Conservation (phyloP, 148 eudicot genomes). For the Spergularia bocconei region DNA sequence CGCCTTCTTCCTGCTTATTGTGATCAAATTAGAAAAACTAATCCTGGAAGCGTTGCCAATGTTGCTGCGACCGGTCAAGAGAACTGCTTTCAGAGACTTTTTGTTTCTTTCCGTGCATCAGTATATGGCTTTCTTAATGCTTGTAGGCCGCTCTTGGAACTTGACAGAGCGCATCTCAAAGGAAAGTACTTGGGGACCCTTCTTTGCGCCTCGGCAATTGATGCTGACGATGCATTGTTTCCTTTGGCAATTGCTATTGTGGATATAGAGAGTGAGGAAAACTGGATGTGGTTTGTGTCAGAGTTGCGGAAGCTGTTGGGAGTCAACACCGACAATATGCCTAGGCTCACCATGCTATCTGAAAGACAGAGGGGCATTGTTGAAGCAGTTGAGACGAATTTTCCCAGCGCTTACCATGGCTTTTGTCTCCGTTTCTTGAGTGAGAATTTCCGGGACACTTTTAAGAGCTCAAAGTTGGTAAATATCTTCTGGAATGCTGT, state of each 20-base stretch:
- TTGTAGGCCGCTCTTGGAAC: slow-evolving; percentile 91
- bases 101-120: slow-evolving; percentile 79
- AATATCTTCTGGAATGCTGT: slow-evolving; percentile 98
- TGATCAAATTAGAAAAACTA: slow-evolving; percentile 80
- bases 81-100: slow-evolving; percentile 82
- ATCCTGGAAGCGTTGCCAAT: slow-evolving; percentile 89
- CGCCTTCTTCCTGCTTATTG: slow-evolving; percentile 88
- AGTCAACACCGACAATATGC: slow-evolving; percentile 88
- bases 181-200: slow-evolving; percentile 86
- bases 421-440: slow-evolving; percentile 83
- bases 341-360: slow-evolving; percentile 84
- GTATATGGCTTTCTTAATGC: slow-evolving; percentile 88
- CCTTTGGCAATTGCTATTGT: slow-evolving; percentile 89
- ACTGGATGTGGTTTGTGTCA: slow-evolving; percentile 99
- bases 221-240: slow-evolving; percentile 79
- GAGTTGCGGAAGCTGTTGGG: slow-evolving; percentile 93
- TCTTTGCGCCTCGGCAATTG: slow-evolving; percentile 88
- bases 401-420: slow-evolving; percentile 84
- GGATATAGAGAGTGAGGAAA: slow-evolving; percentile 84
- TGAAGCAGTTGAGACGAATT: slow-evolving; percentile 88
- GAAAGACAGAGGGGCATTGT: slow-evolving; percentile 81
- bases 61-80: slow-evolving; percentile 77
- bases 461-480: slow-evolving; percentile 84
- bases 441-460: slow-evolving; percentile 91
- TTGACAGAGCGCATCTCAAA: slow-evolving; percentile 76